Base-by-base conservation (phyloP, 2,329 filamentous ascomycete species). In the Penicillium sp. region DNA sequence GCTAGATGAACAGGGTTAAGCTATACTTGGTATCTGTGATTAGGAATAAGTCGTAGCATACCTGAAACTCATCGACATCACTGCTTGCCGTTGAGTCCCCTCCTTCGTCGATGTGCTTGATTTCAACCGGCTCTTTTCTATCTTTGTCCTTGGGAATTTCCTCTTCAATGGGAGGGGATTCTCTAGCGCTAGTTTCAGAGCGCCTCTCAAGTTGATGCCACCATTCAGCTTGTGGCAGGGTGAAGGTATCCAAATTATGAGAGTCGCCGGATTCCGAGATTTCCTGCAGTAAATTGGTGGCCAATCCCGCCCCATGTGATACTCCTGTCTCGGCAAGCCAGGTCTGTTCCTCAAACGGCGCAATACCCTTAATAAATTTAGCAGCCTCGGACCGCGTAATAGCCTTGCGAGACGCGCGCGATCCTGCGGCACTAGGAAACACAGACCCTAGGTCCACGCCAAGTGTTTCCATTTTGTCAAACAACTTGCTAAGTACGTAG, bases 391-490 rank as follows among this genome's bases (percentile, higher is more conserved):
- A 73, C 58, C 82, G 73, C 61, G 79, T 75, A 54, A 77, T 73
- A 23, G 70, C 68, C 60, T 78, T 81, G 49, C 77, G 75, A 38
- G 75, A 73, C 25, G 71, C 64, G 51, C 79, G 82, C 51, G 78
- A 61, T 19, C 79, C 78, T 29, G 78, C 75, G 21, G 79, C 77
- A 23, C 79, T 79, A 6, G 84, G 85, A 65, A 88, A 87, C 2
- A 86, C 78, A 12, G 78, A 77, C 17, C 79, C 79, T 6, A 87
- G 68, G 63, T 86, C 83, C 47, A 84, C 74, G 6, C 82, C 81
- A 41, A 82, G 78, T 1, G 77, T 74, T 62, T 86, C 83, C 49
- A 86, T 77, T 59, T 83, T 82, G 65, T 87, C 84, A 27, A 85
- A 76, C 23, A 88, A 71, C 55, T 82, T 85, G 8, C 75, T 75